A percentile compares a stretch with the other conserved stretches of the same genome.
phyloP scores from a whole-genome alignment of 1,284 basidiomycete genomes.

The Puccinia coronata region DNA sequence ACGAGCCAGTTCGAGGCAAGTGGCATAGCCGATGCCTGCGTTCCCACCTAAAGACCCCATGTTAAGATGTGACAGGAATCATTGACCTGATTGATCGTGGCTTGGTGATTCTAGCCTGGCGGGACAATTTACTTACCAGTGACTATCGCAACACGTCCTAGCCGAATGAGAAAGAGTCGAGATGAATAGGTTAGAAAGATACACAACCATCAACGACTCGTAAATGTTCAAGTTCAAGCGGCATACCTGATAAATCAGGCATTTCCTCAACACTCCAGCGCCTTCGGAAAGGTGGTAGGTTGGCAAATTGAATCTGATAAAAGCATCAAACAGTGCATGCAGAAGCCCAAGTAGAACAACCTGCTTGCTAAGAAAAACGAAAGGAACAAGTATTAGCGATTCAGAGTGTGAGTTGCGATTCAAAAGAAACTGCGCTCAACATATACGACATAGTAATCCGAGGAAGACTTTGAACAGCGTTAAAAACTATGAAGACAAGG shows the following conservation, averaged over 20 bases:
- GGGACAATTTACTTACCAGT: conserved; percentile 1
- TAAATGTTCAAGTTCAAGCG: not conserved
- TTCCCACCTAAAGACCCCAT: conserved; percentile 11
- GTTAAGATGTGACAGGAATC: not conserved
- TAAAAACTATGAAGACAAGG: too few relatives aligned
- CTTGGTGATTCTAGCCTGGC: not conserved
- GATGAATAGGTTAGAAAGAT: not conserved
- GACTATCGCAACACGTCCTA: conserved; percentile 22
- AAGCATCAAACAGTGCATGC: not conserved
- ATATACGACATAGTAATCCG: too few relatives aligned
- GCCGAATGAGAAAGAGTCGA: not conserved
- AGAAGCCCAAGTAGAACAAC: not conserved
- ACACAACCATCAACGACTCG: too few relatives aligned
- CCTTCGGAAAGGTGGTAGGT: not conserved
- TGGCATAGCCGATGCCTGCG: conserved; percentile 14
- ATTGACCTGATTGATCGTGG: not conserved
- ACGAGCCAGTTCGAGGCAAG: conserved; percentile 35
- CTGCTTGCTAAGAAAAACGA: not conserved
- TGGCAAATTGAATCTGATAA: conserved; percentile 7
- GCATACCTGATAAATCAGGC: conserved; percentile 25
- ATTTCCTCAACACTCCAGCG: conserved; percentile 15
- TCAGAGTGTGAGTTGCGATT: too few relatives aligned
- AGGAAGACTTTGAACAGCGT: too few relatives aligned
- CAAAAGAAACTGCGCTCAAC: too few relatives aligned
- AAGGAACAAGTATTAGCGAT: too few relatives aligned